Conservation (phyloP, 2,329 filamentous ascomycete genomes). For the Sclerotiophoma versabilis region DNA sequence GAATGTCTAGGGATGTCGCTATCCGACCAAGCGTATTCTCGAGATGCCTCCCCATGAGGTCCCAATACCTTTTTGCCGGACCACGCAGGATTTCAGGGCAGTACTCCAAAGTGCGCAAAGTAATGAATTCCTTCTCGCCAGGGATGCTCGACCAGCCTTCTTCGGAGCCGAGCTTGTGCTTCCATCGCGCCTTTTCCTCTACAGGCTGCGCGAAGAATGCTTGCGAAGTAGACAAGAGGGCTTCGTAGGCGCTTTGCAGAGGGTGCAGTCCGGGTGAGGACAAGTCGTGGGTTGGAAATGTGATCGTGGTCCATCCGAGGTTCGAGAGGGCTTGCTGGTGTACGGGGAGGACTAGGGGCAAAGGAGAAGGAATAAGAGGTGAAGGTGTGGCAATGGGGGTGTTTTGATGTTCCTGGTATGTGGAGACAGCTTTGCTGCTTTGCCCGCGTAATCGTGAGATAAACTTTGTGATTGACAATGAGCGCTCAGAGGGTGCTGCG, state of each 20-base stretch:
- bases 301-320: conserved; percentile 48
- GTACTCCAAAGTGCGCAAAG: conserved; percentile 39
- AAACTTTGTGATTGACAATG: conserved; percentile 40
- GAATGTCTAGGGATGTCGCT: conserved; percentile 28
- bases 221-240: conserved; percentile 40
- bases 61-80: conserved; percentile 44
- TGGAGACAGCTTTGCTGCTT: neutral
- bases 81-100: conserved; percentile 42
- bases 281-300: conserved; percentile 28
- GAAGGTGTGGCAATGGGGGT: conserved; percentile 22
- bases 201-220: conserved; percentile 41
- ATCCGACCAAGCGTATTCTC: conserved; percentile 34
- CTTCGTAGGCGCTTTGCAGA: conserved; percentile 38
- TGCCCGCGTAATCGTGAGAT: conserved; percentile 34
- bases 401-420: neutral
- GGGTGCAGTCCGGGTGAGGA: conserved; percentile 29
- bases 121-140: conserved; percentile 51
- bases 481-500: conserved; percentile 19
- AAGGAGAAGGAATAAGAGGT: conserved; percentile 30
- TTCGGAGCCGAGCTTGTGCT: conserved; percentile 43
- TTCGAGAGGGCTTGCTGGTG: conserved; percentile 40
- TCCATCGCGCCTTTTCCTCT: conserved; percentile 38
- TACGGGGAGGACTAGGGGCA: conserved; percentile 43
- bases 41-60: conserved; percentile 39
- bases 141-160: conserved; percentile 47